A percentile compares a stretch with the other conserved stretches of the same genome.
Conservation (phyloP, 176 grass and related monocot genomes). For the Pharus latifolius region DNA sequence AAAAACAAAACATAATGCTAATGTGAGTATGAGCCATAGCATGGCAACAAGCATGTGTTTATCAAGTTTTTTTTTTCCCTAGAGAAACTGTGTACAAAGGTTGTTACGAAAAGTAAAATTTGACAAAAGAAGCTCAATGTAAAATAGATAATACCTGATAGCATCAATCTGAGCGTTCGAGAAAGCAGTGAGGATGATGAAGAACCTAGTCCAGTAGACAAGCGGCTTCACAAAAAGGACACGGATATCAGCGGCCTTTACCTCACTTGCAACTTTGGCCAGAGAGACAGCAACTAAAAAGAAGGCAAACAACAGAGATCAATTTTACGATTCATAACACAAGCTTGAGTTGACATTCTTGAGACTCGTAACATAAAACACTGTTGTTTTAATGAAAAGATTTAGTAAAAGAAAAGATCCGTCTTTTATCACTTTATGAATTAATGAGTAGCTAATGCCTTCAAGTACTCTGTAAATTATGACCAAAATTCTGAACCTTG, state of each 20-base stretch:
- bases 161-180: slow-evolving; percentile 94
- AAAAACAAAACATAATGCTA: not conserved
- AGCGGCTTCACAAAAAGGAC: slow-evolving; percentile 81
- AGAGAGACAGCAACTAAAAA: slow-evolving; percentile 67
- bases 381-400: too few species aligned
- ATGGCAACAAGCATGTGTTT: not conserved
- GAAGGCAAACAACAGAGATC: not conserved
- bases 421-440: too few species aligned
- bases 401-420: too few species aligned
- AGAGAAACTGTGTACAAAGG: not conserved
- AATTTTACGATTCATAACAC: not conserved
- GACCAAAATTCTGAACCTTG: too few species aligned
- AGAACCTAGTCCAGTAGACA: slow-evolving; percentile 96
- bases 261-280: slow-evolving; percentile 81
- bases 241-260: slow-evolving; percentile 78
- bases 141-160: slow-evolving; percentile 45
- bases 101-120: not conserved
- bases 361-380: too few species aligned
- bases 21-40: not conserved
- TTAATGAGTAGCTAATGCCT: too few species aligned
- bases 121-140: not conserved
- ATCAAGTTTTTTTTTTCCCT: not conserved
- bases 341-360: too few species aligned
- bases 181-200: slow-evolving; percentile 91
- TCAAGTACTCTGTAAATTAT: too few species aligned